Conservation (phyloP, 1,284 basidiomycete genomes). For the Rhodotorula sp. region DNA sequence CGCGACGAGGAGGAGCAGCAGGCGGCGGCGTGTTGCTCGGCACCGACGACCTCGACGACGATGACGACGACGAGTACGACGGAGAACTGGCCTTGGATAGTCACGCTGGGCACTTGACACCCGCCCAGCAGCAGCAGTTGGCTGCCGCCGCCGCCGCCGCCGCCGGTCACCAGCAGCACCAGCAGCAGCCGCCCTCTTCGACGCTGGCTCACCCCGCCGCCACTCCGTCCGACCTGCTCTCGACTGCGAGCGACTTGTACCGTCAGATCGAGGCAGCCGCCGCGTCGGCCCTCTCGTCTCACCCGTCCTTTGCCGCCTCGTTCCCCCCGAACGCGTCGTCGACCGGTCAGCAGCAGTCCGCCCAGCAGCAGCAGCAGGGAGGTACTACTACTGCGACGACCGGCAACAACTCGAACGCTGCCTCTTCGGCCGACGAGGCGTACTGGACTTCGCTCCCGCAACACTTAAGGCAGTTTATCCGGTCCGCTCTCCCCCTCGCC, state of each 20-base stretch:
- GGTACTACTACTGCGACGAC: background rate
- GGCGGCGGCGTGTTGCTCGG: too few species aligned
- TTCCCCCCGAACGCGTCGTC: slow-evolving; percentile 29
- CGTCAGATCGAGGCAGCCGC: slow-evolving; percentile 58
- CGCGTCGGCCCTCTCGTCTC: slow-evolving; percentile 46
- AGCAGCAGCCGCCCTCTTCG: background rate
- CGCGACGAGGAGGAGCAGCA: background rate
- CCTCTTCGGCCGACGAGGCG: slow-evolving; percentile 54
- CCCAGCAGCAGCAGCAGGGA: slow-evolving; percentile 3
- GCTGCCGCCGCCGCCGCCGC: slow-evolving; percentile 9
- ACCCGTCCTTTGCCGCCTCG: slow-evolving; percentile 38
- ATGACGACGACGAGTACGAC: background rate
- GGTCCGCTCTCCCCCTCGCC: slow-evolving; percentile 58
- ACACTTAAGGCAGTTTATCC: slow-evolving; percentile 59
- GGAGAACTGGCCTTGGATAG: slow-evolving; percentile 6
- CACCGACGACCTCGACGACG: slow-evolving; percentile 5
- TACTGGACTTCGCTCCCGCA: slow-evolving; percentile 61
- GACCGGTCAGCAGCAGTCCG: background rate
- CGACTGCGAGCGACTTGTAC: slow-evolving; percentile 60
- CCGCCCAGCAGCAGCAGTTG: slow-evolving; percentile 15
- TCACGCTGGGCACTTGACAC: slow-evolving; percentile 6
- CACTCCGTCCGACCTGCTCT: slow-evolving; percentile 54
- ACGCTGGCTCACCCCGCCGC: slow-evolving; percentile 20
- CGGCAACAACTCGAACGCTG: background rate
- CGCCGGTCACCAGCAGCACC: background rate